phyloP scores from a whole-genome alignment of 1,284 basidiomycete genomes.

The Leccinum pachyderme region DNA sequence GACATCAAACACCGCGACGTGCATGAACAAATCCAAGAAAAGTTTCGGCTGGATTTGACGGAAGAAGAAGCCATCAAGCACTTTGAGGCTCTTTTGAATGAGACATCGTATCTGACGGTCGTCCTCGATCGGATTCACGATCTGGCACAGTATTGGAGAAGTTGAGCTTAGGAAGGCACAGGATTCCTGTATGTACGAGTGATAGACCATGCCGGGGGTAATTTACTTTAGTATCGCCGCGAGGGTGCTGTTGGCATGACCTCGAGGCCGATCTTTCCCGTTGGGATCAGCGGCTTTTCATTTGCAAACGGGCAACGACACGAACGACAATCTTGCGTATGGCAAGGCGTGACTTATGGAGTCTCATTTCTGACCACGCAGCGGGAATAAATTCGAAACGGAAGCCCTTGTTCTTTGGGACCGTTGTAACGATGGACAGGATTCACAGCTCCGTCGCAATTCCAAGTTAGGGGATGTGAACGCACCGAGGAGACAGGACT shows the following conservation, averaged over 20 bases:
- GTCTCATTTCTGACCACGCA: not conserved
- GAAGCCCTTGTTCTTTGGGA: not conserved
- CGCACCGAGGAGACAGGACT: not conserved
- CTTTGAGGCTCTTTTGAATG: slow-evolving; percentile 91
- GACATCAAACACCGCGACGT: slow-evolving; percentile 94
- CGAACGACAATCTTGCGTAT: too few relatives aligned
- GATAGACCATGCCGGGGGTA: not conserved
- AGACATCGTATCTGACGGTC: slow-evolving; percentile 92
- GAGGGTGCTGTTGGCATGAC: not conserved
- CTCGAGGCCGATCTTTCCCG: not conserved
- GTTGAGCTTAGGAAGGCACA: slow-evolving; percentile 36
- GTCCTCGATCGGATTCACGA: slow-evolving; percentile 93
- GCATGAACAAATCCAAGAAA: slow-evolving; percentile 89
- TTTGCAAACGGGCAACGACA: too few relatives aligned
- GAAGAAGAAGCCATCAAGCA: slow-evolving; percentile 98
- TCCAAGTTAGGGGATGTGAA: not conserved
- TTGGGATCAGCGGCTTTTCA: too few relatives aligned
- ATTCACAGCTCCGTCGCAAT: not conserved
- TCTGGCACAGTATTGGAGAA: slow-evolving; percentile 81
- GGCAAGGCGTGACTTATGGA: not conserved
- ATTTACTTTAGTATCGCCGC: not conserved
- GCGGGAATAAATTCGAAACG: not conserved
- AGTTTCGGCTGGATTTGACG: slow-evolving; percentile 90
- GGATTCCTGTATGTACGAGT: not conserved
- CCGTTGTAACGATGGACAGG: not conserved